A percentile compares a stretch with the other conserved stretches of the same genome.
Conservation (phyloP, 2,329 filamentous ascomycete species). For the Scedosporium minutisporum region DNA sequence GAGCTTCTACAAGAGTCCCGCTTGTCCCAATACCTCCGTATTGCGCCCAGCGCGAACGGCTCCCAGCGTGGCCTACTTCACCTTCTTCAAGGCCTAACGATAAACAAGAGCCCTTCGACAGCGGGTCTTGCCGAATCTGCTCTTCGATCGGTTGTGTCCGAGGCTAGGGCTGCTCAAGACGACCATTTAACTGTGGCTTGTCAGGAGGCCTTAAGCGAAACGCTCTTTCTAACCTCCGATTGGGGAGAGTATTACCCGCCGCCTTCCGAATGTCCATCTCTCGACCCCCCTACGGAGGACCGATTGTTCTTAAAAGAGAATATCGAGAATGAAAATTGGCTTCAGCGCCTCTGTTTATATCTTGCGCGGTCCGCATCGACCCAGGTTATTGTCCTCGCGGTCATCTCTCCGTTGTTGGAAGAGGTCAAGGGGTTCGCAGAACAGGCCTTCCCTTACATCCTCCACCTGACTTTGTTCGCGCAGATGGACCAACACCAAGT, state of each 20-base stretch:
- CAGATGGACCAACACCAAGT: conserved; percentile 53
- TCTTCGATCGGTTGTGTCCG: conserved; percentile 46
- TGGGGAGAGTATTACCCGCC: conserved; percentile 48
- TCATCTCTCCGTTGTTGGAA: conserved; percentile 56
- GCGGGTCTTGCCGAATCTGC: conserved; percentile 53
- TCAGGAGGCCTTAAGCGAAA: conserved; percentile 39
- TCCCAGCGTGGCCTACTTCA: conserved; percentile 57
- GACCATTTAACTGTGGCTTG: conserved; percentile 39
- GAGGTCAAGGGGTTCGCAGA: conserved; percentile 61
- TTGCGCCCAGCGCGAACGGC: conserved; percentile 34
- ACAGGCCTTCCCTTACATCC: conserved; percentile 68
- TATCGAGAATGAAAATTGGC: conserved; percentile 46
- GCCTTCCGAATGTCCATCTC: conserved; percentile 34
- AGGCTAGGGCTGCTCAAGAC: conserved; percentile 36
- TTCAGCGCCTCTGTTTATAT: conserved; percentile 41
- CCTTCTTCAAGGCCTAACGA: conserved; percentile 52
- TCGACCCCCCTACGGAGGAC: conserved; percentile 8
- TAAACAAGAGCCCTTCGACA: conserved; percentile 43
- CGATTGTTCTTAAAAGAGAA: conserved; percentile 24
- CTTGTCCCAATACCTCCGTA: conserved; percentile 38
- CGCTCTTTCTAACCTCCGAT: conserved; percentile 42
- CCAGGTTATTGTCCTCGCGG: conserved; percentile 50
- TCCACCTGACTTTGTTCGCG: conserved; percentile 69
- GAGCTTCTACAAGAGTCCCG: conserved; percentile 52
- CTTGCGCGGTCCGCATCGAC: conserved; percentile 7